A percentile compares a stretch with the other conserved stretches of the same genome.
These are phyloP conservation scores for Neofusicoccum sp. DNA, from an alignment of 2,329 filamentous ascomycete genomes.

Conservation along the genomic window DNA sequence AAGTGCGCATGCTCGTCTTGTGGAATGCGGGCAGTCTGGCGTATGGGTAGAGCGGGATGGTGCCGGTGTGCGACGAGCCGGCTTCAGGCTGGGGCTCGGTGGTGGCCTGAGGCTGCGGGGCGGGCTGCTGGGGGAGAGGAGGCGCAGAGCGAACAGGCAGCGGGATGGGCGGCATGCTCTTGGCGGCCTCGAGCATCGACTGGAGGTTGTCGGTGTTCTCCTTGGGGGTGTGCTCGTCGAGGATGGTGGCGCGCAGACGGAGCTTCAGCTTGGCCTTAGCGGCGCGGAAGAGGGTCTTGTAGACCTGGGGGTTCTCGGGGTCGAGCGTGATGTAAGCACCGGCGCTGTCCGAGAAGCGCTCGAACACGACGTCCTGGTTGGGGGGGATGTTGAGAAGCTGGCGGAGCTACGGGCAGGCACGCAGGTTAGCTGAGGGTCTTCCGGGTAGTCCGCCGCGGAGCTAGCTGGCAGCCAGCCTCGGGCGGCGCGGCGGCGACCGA, in stretches of 20 bases:
- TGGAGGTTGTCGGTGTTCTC: not conserved
- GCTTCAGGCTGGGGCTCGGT: not conserved
- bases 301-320: constrained; percentile 73
- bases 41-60: constrained; percentile 17
- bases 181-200: not conserved
- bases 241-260: constrained; percentile 71
- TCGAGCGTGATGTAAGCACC: constrained; percentile 78
- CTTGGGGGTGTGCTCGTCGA: constrained; percentile 25
- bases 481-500: not conserved
- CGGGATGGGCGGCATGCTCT: constrained; percentile 2
- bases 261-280: constrained; percentile 98
- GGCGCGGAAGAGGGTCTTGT: constrained; percentile 94
- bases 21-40: constrained; percentile 19
- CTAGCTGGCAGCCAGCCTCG: not conserved
- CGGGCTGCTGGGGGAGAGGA: not conserved
- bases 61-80: not conserved
- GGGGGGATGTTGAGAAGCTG: constrained; percentile 63
- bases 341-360: constrained; percentile 94
- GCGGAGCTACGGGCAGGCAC: constrained; percentile 59
- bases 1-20: constrained; percentile 18
- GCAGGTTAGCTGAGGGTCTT: not conserved
- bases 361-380: constrained; percentile 66
- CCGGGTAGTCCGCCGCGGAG: not conserved
- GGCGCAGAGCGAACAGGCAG: constrained; percentile 5
- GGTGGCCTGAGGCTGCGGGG: constrained; percentile 9